These are phyloP conservation scores for Orobanche coerulescens DNA, from an alignment of 257 asterid species.

Conservation along the genomic window DNA sequence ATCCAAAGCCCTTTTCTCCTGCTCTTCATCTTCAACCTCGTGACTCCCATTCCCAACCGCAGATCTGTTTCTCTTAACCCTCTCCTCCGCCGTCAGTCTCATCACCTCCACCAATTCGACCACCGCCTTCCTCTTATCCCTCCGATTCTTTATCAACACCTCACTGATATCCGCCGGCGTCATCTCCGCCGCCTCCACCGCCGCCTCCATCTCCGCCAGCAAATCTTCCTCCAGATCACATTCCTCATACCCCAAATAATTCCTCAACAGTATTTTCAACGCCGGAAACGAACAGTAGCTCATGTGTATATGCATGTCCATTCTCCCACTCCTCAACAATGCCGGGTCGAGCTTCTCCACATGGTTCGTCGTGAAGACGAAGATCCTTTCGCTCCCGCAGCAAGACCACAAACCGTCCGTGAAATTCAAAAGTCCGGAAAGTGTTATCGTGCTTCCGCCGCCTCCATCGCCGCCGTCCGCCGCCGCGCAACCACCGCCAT, in stretches of 20 bases:
- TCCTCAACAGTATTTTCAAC: conserved; percentile 56
- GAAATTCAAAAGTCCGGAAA: too few species aligned
- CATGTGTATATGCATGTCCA: conserved; percentile 62
- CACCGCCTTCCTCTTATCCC: conserved; percentile 48
- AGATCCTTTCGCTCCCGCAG: conserved; percentile 54
- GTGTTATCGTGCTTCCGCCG: too few species aligned
- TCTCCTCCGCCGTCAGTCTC: conserved; percentile 41
- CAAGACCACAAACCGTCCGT: too few species aligned
- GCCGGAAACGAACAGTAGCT: conserved; percentile 31
- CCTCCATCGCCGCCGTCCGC: conserved; percentile 60
- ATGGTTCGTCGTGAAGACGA: conserved; percentile 55
- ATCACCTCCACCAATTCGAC: conserved; percentile 46
- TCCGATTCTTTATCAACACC: conserved; percentile 68
- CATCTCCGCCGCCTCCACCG: conserved; percentile 55
- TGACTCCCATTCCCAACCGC: conserved; percentile 9
- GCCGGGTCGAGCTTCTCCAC: conserved; percentile 60
- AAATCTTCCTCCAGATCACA: conserved; percentile 35
- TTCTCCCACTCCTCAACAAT: conserved; percentile 47
- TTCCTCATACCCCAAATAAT: conserved; percentile 55
- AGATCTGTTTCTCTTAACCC: conserved; percentile 10
- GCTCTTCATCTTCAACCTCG: conserved; percentile 30
- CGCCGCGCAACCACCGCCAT: conserved; percentile 46
- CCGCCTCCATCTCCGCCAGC: conserved; percentile 35
- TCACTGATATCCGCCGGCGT: conserved; percentile 96
- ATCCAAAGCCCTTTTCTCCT: conserved; percentile 60